Base-by-base conservation (phyloP, 352 stramenopile genomes). In the Phytophthora tentaculata region DNA sequence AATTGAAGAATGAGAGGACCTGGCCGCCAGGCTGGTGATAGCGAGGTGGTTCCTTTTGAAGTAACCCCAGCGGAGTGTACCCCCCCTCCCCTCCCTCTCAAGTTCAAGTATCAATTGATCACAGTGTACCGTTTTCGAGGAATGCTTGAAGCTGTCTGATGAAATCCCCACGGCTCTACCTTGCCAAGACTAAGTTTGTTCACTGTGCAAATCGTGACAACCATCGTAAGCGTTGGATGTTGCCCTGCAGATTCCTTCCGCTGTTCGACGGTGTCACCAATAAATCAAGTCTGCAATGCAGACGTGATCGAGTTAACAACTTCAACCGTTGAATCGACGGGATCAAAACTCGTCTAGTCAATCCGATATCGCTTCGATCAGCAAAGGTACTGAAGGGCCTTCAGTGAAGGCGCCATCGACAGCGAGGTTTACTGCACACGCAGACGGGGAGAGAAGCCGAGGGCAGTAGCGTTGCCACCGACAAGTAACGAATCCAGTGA, bases 1-100 rank as follows among this genome's bases (percentile, higher is more conserved):
- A 57, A 63, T 63, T 62, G 52, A 63, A 51, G 48, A 69, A 51
- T 69, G 61, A 69, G 28, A 13, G 29, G n/a, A n/a, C n/a, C 28
- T 32, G 28, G 56, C 37, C 41, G 24, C 13, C 23, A n/a, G 10
- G 26, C 5, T 20, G 24, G 37, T 22, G 12, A 43, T 24, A n/a
- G n/a, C n/a, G n/a, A n/a, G n/a, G n/a, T n/a, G n/a, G n/a, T n/a
- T n/a, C n/a, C n/a, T n/a, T n/a, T n/a, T n/a, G n/a, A n/a, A n/a
- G n/a, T n/a, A n/a, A n/a, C n/a, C n/a, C n/a, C n/a, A n/a, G n/a
- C 26, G 39, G 26, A 41, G 43, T 22, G 60, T 26, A 55, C 39
- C 16, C 23, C n/a, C 44, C 39, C 14, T 24, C 16, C 4, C 9
- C 22, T 20, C 28, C 54, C 37, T 32, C 26, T 32, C 26, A 32